phyloP scores from a whole-genome alignment of 768 basidiomycete genomes.

The Tephrocybe rancida region DNA sequence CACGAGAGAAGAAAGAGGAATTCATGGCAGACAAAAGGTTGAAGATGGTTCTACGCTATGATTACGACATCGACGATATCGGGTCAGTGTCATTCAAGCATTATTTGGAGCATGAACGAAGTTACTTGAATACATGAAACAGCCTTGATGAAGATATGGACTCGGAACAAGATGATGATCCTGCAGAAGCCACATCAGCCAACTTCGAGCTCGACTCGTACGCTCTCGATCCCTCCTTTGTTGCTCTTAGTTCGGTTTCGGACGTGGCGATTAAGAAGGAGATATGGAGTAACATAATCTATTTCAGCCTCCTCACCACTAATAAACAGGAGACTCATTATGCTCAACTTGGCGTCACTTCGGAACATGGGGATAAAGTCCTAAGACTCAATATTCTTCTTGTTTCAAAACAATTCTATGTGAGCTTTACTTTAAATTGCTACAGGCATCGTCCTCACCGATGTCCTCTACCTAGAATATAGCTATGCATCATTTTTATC shows the following conservation, averaged over 20 bases:
- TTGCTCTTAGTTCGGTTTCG: conserved; percentile 3
- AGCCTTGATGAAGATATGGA: background rate
- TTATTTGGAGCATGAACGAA: background rate
- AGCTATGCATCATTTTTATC: conserved; percentile 1
- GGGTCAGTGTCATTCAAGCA: background rate
- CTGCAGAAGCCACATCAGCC: background rate
- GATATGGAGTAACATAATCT: conserved; percentile 6
- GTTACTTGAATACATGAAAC: background rate
- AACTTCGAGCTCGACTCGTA: background rate
- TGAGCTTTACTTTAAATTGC: background rate
- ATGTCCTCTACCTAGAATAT: background rate
- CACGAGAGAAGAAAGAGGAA: background rate
- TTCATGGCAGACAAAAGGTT: background rate
- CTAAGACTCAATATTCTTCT: background rate
- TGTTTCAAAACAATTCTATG: conserved; percentile 7
- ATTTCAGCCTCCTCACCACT: conserved; percentile 1
- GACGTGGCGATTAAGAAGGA: background rate
- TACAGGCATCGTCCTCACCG: too few relatives aligned
- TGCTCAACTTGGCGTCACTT: background rate
- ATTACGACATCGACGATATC: background rate
- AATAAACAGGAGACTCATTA: background rate
- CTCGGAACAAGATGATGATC: too few relatives aligned
- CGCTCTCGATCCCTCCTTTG: background rate
- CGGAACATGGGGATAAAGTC: background rate
- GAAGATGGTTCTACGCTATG: background rate